Conservation (phyloP, 495 filamentous ascomycete species). For the Trichoderma asperelloides region DNA sequence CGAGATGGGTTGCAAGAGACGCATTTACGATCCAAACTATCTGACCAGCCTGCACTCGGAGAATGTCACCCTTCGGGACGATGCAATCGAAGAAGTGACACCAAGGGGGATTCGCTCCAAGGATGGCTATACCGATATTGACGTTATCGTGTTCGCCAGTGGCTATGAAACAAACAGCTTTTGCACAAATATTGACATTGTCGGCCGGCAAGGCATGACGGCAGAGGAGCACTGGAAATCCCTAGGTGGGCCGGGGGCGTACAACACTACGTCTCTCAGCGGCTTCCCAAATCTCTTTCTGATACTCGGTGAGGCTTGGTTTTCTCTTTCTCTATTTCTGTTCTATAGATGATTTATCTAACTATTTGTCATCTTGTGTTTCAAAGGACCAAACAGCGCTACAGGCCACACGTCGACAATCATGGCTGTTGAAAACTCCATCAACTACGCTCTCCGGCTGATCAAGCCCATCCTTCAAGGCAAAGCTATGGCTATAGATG, state of each 20-base stretch:
- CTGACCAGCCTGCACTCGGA: conserved; percentile 17
- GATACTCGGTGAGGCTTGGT: conserved; percentile 16
- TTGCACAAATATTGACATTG: conserved; percentile 25
- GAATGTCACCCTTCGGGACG: conserved; percentile 27
- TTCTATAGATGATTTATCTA: neutral
- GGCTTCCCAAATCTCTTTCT: conserved; percentile 39
- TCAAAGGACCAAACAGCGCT: conserved; percentile 33
- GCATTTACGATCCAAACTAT: neutral
- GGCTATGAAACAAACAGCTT: conserved; percentile 30
- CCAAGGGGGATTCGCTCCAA: conserved; percentile 25
- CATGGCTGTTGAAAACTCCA: conserved; percentile 27
- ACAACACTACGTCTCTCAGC: conserved; percentile 25
- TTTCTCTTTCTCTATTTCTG: neutral
- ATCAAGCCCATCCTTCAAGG: conserved; percentile 28
- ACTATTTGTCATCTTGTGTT: neutral
- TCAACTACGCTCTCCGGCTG: conserved; percentile 27
- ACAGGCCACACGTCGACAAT: conserved; percentile 35
- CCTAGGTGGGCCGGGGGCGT: conserved; percentile 29
- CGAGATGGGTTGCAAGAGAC: neutral
- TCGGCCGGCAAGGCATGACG: conserved; percentile 22
- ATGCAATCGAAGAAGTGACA: conserved; percentile 26
- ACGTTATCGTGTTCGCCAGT: conserved; percentile 35
- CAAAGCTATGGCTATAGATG: conserved; percentile 22
- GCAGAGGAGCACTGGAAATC: conserved; percentile 31
- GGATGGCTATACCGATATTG: conserved; percentile 22